Evolutionary conservation across 192 early-diverging fungal genomes (phyloP).

Genomic region (Backusella tuberculispora): DNA sequence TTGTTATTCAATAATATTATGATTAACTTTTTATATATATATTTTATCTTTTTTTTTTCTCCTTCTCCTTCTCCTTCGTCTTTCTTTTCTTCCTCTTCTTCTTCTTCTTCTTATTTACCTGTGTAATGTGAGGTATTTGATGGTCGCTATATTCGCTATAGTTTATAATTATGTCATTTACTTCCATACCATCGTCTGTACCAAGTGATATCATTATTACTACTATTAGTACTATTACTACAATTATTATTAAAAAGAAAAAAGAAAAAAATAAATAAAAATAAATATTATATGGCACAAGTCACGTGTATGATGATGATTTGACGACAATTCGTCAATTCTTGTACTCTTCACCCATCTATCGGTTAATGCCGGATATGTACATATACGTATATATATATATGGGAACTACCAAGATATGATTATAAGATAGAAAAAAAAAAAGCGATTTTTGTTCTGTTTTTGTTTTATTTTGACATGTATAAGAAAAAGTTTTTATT

Average conservation of each 20-base stretch:
- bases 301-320: background rate
- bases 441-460: too few relatives aligned
- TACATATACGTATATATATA: too few relatives aligned
- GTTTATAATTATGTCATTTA: slow-evolving; percentile 23
- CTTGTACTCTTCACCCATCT: background rate
- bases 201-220: slow-evolving; percentile 19
- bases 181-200: slow-evolving; percentile 19
- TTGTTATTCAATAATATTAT: background rate
- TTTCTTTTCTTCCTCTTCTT: too few relatives aligned
- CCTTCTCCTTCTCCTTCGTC: background rate
- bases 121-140: slow-evolving; percentile 35
- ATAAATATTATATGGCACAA: background rate
- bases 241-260: background rate
- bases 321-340: too few relatives aligned
- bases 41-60: background rate
- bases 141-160: slow-evolving; percentile 31
- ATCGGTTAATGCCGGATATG: too few relatives aligned
- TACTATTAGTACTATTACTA: background rate
- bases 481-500: too few relatives aligned
- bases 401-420: too few relatives aligned
- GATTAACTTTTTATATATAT: background rate
- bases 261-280: slow-evolving; percentile 15
- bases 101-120: slow-evolving; percentile 15
- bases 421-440: too few relatives aligned
- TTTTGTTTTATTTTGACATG: too few relatives aligned